Base-by-base conservation (phyloP, 192 early-diverging fungal species). In the Lunasporangiospora selenospora region DNA sequence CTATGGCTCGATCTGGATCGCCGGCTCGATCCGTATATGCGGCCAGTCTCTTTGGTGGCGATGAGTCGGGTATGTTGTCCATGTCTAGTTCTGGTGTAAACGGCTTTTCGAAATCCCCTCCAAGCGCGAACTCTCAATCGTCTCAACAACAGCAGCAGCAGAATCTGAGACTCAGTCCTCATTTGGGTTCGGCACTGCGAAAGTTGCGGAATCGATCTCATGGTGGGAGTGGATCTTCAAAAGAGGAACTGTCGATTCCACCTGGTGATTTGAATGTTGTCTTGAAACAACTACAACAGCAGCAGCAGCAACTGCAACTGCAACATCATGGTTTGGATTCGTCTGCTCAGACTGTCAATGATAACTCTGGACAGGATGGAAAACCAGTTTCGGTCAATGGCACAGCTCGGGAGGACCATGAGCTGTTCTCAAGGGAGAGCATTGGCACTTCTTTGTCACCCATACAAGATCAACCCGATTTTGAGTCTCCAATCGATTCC, bases 201-300 rank as follows among this genome's bases (percentile, higher is more conserved):
- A 64, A 54, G 21, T 36, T 64, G 38, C 62, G 52, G 1, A 64
- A 38, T 30, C 50, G 52, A 48, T 48, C 62, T 1, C 62, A 40
- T 27, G 49, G 21, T 32, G 50, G 43, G 1, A 54, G 52, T 32
- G 62, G 33, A 6, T 48, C 62, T 6, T 64, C 52, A 1, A 53
- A 37, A 16, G 52, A 46, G 21, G 62, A 64, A 1, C 44, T 64
- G 2, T 45, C 38, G 8, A 54, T 54, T 4, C 50, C 61, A 24
- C 19, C 40, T 2, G 50, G 40, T 19, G 60, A 62, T 26, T 34
- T 53, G 16, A 38, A 44, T 18, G 50, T 12, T 5, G 39, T 39
- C 8, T 18, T 40, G 13, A 26, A 46, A 43, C 16, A 4, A n/a
- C 41, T 6, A 9, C 56, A 46, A 6, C 33, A 33, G 15, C 37